phyloP scores from a whole-genome alignment of 306 rosid genomes.

The Cicer arietinum region DNA sequence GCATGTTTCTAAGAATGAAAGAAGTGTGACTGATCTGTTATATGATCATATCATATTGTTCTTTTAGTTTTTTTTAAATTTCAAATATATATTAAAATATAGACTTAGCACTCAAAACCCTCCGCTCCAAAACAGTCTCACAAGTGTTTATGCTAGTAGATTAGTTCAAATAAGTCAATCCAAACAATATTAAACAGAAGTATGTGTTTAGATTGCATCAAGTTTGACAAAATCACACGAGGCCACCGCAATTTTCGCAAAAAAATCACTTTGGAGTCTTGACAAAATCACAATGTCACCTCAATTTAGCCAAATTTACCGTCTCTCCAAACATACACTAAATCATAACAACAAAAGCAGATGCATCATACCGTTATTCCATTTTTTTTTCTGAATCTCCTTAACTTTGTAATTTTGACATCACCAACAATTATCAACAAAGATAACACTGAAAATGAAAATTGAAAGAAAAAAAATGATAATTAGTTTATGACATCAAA shows the following conservation, averaged over 20 bases:
- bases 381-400: slow-evolving; percentile 7
- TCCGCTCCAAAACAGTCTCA: too few species aligned
- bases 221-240: not conserved
- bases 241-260: not conserved
- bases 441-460: slow-evolving; percentile 6
- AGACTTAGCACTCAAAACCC: too few species aligned
- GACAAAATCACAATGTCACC: not conserved
- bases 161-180: too few species aligned
- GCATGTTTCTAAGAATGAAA: too few species aligned
- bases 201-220: not conserved
- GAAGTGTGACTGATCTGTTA: too few species aligned
- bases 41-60: too few species aligned
- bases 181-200: not conserved
- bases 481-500: not conserved
- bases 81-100: too few species aligned
- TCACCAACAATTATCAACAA: slow-evolving; percentile 34
- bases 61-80: too few species aligned
- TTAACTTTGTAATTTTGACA: slow-evolving; percentile 33
- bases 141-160: too few species aligned
- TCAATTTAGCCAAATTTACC: not conserved
- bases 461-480: not conserved
- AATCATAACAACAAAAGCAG: slow-evolving; percentile 5
- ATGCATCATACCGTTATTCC: slow-evolving; percentile 13
- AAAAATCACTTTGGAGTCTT: not conserved
- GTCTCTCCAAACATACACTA: not conserved